These are phyloP conservation scores for Fabrea salina DNA, from an alignment of 169 alveolate species.

Conservation along the genomic window DNA sequence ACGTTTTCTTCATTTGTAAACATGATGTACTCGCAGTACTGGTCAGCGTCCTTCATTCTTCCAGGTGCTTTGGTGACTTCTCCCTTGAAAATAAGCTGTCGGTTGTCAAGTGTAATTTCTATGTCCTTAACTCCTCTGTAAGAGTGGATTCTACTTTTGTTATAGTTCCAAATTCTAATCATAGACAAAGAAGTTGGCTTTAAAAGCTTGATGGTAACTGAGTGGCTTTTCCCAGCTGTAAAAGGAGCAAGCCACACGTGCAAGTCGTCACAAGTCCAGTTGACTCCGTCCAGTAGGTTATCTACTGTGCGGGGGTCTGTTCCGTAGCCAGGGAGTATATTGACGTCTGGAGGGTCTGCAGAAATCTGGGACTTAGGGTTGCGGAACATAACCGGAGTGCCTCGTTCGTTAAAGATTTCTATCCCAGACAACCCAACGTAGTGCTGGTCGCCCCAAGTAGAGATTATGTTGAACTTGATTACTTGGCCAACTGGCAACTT, in stretches of 20 bases:
- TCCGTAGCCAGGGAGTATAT: conserved; percentile 67
- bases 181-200: conserved; percentile 38
- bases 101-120: conserved; percentile 42
- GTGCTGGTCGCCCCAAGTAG: conserved; percentile 78
- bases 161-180: conserved; percentile 80
- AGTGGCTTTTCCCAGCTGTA: conserved; percentile 53
- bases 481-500: conserved; percentile 53
- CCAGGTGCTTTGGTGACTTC: conserved; percentile 68
- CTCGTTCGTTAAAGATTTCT: conserved; percentile 64
- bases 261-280: conserved; percentile 65
- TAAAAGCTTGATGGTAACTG: conserved; percentile 46
- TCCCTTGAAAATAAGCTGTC: conserved; percentile 58
- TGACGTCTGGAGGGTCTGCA: conserved; percentile 76
- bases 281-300: conserved; percentile 67
- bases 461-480: conserved; percentile 39
- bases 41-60: conserved; percentile 43
- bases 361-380: conserved; percentile 29
- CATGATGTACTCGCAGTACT: conserved; percentile 58
- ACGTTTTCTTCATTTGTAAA: conserved; percentile 56
- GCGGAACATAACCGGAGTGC: conserved; percentile 38
- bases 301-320: conserved; percentile 76
- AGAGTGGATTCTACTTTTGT: conserved; percentile 71
- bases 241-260: conserved; percentile 80
- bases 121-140: conserved; percentile 73
- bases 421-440: conserved; percentile 74